Conservation (phyloP, 306 rosid genomes). For the Fragaria iinumae region DNA sequence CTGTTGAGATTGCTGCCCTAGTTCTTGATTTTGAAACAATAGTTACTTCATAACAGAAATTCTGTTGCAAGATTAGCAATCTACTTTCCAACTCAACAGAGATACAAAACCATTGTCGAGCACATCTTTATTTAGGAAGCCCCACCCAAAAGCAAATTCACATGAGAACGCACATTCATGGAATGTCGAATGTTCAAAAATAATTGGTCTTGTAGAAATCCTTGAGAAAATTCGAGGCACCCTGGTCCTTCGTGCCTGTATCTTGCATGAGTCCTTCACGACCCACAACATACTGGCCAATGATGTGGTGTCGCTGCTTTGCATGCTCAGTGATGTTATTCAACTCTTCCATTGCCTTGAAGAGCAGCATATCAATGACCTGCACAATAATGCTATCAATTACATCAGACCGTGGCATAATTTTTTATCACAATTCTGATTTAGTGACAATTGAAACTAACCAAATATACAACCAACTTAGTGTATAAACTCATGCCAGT, state of each 20-base stretch:
- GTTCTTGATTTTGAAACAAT: not conserved
- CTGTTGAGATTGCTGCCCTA: not conserved
- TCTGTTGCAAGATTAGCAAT: slow-evolving; percentile 5
- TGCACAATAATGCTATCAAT: slow-evolving; percentile 41
- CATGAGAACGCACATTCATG: not conserved
- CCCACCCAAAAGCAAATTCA: slow-evolving; percentile 14
- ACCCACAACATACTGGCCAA: slow-evolving; percentile 87
- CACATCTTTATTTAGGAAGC: slow-evolving; percentile 25
- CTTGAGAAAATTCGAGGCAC: slow-evolving; percentile 61
- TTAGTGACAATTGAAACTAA: not conserved
- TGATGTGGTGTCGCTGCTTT: slow-evolving; percentile 92
- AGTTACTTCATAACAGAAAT: slow-evolving; percentile 3
- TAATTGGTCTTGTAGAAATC: slow-evolving; percentile 75
- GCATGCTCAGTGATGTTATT: slow-evolving; percentile 71
- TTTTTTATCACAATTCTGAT: not conserved
- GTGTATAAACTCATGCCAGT: not conserved
- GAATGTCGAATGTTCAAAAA: slow-evolving; percentile 42
- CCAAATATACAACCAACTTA: not conserved
- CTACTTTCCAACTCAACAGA: slow-evolving; percentile 16
- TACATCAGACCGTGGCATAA: not conserved
- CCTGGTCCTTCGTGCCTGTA: slow-evolving; percentile 57
- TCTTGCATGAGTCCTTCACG: slow-evolving; percentile 58
- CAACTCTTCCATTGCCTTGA: slow-evolving; percentile 91
- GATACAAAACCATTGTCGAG: slow-evolving; percentile 16
- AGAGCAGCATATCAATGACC: slow-evolving; percentile 92